Base-by-base conservation (phyloP, 2,329 filamentous ascomycete species). In the Anthostomella pinea region DNA sequence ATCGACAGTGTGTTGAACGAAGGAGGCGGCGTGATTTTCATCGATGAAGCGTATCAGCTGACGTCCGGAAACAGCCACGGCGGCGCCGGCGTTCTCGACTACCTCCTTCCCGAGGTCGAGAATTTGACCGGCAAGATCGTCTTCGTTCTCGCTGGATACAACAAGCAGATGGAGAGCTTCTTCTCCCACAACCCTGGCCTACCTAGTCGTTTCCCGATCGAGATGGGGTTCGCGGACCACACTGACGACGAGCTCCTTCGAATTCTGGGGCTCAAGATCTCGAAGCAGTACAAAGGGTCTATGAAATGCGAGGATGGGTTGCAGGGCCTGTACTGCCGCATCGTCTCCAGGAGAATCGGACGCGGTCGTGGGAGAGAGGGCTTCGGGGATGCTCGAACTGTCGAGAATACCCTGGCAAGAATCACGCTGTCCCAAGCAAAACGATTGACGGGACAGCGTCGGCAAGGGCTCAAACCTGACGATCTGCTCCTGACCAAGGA, bases 41-140 rank as follows among this genome's bases (percentile, higher is more conserved):
- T 91, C 16, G 86, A 93, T 42, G 85, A 91, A 56, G 84, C 85
- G 0, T 89, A 91, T 51, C 85, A 90, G 45, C 66, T 91, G 0
- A 71, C 77, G 0, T 77, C 75, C 1, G 73, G 73, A 0, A 75
- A 77, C 37, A 38, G 19, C 28, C 20, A 16, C 30, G 42, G 13
- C 0, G 84, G 85, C 0, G 66, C 62, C 1, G 70, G 72, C 0
- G 83, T 88, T 0, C 64, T 93, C 0, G 85, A 91, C 43, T 86
- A 73, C 40, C 65, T 91, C 0, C 71, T 91, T 0, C 71, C 83
- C 0, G 83, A 89, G 49, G 75, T 88, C 1, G 85, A 90, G 49
- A 86, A 87, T 33, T 67, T 79, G 1, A 74, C 70, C 0, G 84
- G 83, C 0, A 84, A 84, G 46, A 59, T 90, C 0, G 77, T 82